Evolutionary conservation across 176 grass and related monocot genomes (phyloP).

Genomic region (Musa troglodytarum): DNA sequence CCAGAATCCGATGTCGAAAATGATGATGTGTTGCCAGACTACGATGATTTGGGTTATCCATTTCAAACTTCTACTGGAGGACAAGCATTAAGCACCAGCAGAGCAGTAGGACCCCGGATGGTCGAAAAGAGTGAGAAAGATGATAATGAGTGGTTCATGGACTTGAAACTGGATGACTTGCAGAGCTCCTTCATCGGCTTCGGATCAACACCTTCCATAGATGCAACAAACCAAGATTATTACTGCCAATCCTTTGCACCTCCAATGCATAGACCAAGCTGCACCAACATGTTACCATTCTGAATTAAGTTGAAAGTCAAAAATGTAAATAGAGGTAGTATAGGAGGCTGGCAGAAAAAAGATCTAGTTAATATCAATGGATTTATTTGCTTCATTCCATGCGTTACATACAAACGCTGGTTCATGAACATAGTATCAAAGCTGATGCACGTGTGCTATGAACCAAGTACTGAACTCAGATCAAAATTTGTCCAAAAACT

Average conservation of each 20-base stretch:
- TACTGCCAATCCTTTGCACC: slow-evolving; percentile 4
- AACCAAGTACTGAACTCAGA: neutral
- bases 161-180: slow-evolving; percentile 64
- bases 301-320: neutral
- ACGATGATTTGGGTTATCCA: slow-evolving; percentile 5
- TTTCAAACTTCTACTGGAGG: slow-evolving; percentile 3
- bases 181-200: slow-evolving; percentile 13
- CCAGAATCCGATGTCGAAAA: slow-evolving; percentile 75
- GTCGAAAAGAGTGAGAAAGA: slow-evolving; percentile 13
- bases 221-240: slow-evolving; percentile 19
- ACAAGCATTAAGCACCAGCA: neutral
- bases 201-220: neutral
- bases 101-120: slow-evolving; percentile 19
- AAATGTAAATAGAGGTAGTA: neutral
- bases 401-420: neutral
- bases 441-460: neutral
- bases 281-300: neutral
- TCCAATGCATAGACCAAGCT: neutral
- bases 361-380: neutral
- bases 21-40: slow-evolving; percentile 26
- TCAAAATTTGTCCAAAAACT: neutral
- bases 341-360: neutral
- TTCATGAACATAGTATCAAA: neutral
- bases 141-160: slow-evolving; percentile 48
- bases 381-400: neutral